Percentiles rank a stretch among this genome's conserved stretches.
phyloP scores from a whole-genome alignment of 495 filamentous ascomycete genomes.

The Podospora anserina region DNA sequence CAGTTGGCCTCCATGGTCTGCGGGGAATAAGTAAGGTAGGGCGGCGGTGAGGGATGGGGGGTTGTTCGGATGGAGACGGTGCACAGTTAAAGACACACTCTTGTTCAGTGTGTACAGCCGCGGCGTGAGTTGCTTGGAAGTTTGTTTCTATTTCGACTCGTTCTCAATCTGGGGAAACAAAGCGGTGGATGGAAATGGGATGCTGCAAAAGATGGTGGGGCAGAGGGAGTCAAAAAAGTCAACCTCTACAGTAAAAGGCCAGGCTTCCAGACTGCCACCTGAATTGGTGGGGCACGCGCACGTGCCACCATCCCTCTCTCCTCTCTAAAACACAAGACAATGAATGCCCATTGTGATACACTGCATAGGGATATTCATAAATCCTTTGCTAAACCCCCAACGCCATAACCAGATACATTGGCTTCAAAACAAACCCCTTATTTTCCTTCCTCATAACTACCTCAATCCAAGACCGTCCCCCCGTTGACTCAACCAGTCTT shows the following conservation, averaged over 20 bases:
- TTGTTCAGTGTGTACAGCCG: not conserved
- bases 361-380: not conserved
- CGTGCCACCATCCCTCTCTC: constrained; percentile 3
- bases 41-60: not conserved
- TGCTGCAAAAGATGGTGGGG: constrained; percentile 16
- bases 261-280: constrained; percentile 8
- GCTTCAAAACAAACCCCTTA: not conserved
- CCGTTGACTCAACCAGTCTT: constrained; percentile 34
- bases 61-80: not conserved
- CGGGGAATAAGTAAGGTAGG: not conserved
- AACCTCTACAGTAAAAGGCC: constrained; percentile 7
- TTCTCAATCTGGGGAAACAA: constrained; percentile 3
- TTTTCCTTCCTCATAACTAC: not conserved
- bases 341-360: not conserved
- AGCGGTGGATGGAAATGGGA: constrained; percentile 5
- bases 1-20: constrained; percentile 23
- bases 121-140: not conserved
- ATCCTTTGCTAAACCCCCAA: not conserved
- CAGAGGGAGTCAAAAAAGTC: constrained; percentile 12
- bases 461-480: not conserved
- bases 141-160: not conserved
- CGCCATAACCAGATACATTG: constrained; percentile 1
- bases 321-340: not conserved
- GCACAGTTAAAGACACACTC: not conserved
- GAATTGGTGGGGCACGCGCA: constrained; percentile 20